phyloP scores from a whole-genome alignment of 768 basidiomycete genomes.

The Mycena olivaceomarginata region DNA sequence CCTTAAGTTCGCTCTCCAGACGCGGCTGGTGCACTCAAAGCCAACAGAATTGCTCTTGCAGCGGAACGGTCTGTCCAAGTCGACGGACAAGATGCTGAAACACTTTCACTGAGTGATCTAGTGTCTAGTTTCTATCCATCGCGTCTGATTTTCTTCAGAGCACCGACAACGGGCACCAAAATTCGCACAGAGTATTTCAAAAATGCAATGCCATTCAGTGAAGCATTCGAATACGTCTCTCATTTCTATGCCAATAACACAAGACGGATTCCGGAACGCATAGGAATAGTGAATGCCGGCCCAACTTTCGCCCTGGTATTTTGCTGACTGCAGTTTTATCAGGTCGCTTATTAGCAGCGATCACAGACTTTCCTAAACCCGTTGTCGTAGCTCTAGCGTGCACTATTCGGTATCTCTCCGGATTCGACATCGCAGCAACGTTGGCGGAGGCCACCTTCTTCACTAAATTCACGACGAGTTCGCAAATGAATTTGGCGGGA shows the following conservation, averaged over 20 bases:
- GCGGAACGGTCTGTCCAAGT: constrained; percentile 72
- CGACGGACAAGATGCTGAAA: constrained; percentile 85
- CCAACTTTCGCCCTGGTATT: neutral
- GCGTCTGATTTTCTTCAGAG: constrained; percentile 52
- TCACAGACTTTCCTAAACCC: constrained; percentile 80
- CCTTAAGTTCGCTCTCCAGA: constrained; percentile 67
- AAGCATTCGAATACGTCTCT: constrained; percentile 82
- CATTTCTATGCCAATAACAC: constrained; percentile 68
- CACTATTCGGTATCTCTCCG: constrained; percentile 79
- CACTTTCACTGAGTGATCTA: constrained; percentile 79
- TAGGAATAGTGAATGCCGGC: constrained; percentile 62
- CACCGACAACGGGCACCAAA: constrained; percentile 59
- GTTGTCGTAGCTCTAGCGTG: constrained; percentile 86
- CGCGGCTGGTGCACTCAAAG: constrained; percentile 88
- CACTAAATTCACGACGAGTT: constrained; percentile 81
- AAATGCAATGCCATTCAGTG: constrained; percentile 73
- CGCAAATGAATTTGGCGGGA: constrained; percentile 91
- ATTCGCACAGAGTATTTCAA: constrained; percentile 81
- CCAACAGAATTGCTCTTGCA: constrained; percentile 90
- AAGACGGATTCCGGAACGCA: constrained; percentile 38
- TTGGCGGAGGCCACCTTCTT: constrained; percentile 89
- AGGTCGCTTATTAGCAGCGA: constrained; percentile 79
- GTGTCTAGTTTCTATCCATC: constrained; percentile 8
- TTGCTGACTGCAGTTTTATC: constrained; percentile 7
- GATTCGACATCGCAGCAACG: constrained; percentile 87